These are phyloP conservation scores for Populus tremula DNA, from an alignment of 345 rosid genomes.

Conservation along the genomic window DNA sequence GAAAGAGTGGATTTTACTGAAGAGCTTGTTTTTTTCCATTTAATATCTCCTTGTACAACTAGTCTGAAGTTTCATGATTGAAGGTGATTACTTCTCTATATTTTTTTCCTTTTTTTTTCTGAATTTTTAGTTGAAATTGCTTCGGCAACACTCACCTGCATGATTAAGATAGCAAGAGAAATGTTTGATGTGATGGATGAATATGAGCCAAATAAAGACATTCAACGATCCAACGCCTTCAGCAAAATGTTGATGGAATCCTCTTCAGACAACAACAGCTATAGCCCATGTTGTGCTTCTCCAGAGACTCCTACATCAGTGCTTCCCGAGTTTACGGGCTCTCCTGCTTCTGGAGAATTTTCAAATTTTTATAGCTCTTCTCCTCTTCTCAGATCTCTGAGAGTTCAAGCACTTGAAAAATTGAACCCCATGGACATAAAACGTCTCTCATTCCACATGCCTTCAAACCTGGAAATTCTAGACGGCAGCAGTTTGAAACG, in stretches of 20 bases:
- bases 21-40: background rate
- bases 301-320: slow-evolving; percentile 58
- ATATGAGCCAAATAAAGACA: slow-evolving; percentile 42
- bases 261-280: slow-evolving; percentile 36
- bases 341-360: slow-evolving; percentile 14
- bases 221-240: slow-evolving; percentile 21
- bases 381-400: slow-evolving; percentile 36
- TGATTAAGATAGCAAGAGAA: slow-evolving; percentile 52
- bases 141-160: slow-evolving; percentile 52
- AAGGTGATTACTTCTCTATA: background rate
- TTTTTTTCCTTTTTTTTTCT: background rate
- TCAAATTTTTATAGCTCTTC: slow-evolving; percentile 24
- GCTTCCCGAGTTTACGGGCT: slow-evolving; percentile 28
- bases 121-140: slow-evolving; percentile 48
- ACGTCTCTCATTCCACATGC: slow-evolving; percentile 50
- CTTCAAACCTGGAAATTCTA: slow-evolving; percentile 36
- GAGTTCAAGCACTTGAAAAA: slow-evolving; percentile 72
- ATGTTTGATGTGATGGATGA: slow-evolving; percentile 61
- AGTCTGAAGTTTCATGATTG: background rate
- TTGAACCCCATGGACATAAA: slow-evolving; percentile 65
- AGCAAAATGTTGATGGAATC: slow-evolving; percentile 31
- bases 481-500: slow-evolving; percentile 17
- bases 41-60: background rate
- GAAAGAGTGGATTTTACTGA: background rate
- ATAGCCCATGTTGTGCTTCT: slow-evolving; percentile 35